phyloP scores from a whole-genome alignment of 2,329 filamentous ascomycete species.

The Pseudocercospora ulei region DNA sequence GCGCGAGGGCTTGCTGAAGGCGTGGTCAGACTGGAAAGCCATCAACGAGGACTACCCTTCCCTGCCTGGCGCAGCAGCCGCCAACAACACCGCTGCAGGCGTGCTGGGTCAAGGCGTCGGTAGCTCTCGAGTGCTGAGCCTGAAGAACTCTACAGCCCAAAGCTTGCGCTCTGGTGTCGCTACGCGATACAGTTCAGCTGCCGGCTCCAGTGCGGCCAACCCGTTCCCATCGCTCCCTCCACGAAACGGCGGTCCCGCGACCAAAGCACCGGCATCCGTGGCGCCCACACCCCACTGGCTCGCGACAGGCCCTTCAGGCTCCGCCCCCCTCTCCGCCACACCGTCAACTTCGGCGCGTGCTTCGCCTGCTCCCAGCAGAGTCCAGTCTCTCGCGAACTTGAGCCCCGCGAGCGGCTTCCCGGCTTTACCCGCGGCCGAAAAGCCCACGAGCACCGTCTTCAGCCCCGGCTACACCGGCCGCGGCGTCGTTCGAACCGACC shows the following conservation, averaged over 20 bases:
- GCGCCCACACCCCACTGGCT: slow-evolving; percentile 28
- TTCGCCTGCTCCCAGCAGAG: slow-evolving; percentile 35
- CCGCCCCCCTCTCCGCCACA: slow-evolving; percentile 29
- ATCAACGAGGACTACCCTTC: slow-evolving; percentile 94
- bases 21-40: slow-evolving; percentile 91
- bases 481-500: slow-evolving; percentile 39
- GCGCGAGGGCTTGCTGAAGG: slow-evolving; percentile 61
- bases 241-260: slow-evolving; percentile 17
- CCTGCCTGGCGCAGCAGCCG: slow-evolving; percentile 63
- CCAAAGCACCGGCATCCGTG: slow-evolving; percentile 17
- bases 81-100: slow-evolving; percentile 45
- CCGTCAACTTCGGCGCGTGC: slow-evolving; percentile 27
- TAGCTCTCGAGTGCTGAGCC: slow-evolving; percentile 54
- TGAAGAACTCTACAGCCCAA: slow-evolving; percentile 60
- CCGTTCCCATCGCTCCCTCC: slow-evolving; percentile 29
- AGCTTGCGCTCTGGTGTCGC: slow-evolving; percentile 53
- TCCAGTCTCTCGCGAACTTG: slow-evolving; percentile 28
- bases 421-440: slow-evolving; percentile 68
- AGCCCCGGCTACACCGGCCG: slow-evolving; percentile 43
- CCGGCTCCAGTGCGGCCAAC: slow-evolving; percentile 22
- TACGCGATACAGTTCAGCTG: slow-evolving; percentile 46
- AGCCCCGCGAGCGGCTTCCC: slow-evolving; percentile 59
- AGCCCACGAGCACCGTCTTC: slow-evolving; percentile 49
- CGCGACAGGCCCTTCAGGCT: slow-evolving; percentile 26
- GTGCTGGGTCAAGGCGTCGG: slow-evolving; percentile 45